Evolutionary conservation across 805 yeast genomes (phyloP).

Genomic region (Tetrapisispora iriomotensis): DNA sequence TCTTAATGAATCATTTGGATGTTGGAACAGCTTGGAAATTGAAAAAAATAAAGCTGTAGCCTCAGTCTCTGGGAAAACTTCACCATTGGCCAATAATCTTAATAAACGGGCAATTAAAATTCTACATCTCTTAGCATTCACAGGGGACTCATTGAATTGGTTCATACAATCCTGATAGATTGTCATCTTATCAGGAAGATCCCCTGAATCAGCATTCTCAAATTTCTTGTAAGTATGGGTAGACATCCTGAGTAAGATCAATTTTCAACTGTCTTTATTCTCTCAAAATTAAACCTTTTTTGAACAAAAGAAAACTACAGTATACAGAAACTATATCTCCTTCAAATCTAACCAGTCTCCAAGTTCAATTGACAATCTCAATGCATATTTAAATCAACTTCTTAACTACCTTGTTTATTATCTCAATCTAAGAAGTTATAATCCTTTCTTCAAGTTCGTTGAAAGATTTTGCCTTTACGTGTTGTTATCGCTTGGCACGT

Average conservation of each 20-base stretch:
- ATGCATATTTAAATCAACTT: too few species aligned
- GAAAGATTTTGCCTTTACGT: conserved; percentile 1
- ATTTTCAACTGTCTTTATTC: neutral
- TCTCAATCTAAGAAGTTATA: neutral
- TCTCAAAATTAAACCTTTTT: too few species aligned
- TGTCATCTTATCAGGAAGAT: conserved; percentile 88
- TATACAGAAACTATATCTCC: too few species aligned
- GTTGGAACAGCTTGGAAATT: conserved; percentile 89
- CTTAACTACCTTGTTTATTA: too few species aligned
- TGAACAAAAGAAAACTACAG: too few species aligned
- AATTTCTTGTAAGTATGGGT: conserved; percentile 73
- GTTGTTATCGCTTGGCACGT: conserved; percentile 1
- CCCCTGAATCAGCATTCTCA: conserved; percentile 63
- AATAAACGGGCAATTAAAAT: conserved; percentile 69
- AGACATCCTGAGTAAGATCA: conserved; percentile 47
- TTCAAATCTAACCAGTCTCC: too few species aligned
- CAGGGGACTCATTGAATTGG: conserved; percentile 85
- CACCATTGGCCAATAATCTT: conserved; percentile 77
- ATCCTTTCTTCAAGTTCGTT: neutral
- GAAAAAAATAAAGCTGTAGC: conserved; percentile 90
- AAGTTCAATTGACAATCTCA: too few species aligned
- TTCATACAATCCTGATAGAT: conserved; percentile 91
- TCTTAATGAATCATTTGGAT: conserved; percentile 70
- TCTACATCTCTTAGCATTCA: conserved; percentile 82
- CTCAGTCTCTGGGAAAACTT: conserved; percentile 76